These are phyloP conservation scores for Sporisorium iseilematis-ciliati DNA, from an alignment of 1,284 basidiomycete genomes.

Conservation along the genomic window DNA sequence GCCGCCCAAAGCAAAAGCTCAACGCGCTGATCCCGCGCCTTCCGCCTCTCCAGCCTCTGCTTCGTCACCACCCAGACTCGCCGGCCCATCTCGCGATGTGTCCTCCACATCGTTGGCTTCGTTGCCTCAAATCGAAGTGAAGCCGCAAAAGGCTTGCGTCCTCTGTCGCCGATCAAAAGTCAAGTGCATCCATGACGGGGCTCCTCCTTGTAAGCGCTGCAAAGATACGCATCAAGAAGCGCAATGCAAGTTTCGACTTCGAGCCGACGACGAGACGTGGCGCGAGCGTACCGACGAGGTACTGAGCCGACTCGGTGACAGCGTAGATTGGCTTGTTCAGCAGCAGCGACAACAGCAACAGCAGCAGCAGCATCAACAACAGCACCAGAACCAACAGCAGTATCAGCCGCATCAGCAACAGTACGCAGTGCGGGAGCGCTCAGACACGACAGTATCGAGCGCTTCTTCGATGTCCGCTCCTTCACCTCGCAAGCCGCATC, in stretches of 20 bases:
- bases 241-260: slow-evolving; percentile 64
- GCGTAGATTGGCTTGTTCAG: slow-evolving; percentile 54
- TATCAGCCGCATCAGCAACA: slow-evolving; percentile 10
- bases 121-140: slow-evolving; percentile 47
- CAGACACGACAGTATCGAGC: slow-evolving; percentile 17
- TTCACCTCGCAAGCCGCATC: slow-evolving; percentile 29
- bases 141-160: slow-evolving; percentile 62
- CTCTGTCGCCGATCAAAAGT: slow-evolving; percentile 58
- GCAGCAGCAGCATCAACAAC: slow-evolving; percentile 18
- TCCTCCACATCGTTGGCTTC: slow-evolving; percentile 30
- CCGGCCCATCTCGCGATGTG: slow-evolving; percentile 4
- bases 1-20: slow-evolving; percentile 30
- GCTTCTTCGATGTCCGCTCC: slow-evolving; percentile 26
- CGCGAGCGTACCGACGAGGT: slow-evolving; percentile 60
- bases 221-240: slow-evolving; percentile 47
- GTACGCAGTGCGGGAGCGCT: slow-evolving; percentile 14
- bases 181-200: slow-evolving; percentile 61
- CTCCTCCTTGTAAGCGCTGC: slow-evolving; percentile 61
- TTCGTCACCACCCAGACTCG: slow-evolving; percentile 23
- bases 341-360: slow-evolving; percentile 30
- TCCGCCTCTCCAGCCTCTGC: slow-evolving; percentile 32
- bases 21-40: slow-evolving; percentile 14
- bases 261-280: slow-evolving; percentile 61
- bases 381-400: slow-evolving; percentile 3
- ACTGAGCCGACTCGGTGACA: slow-evolving; percentile 43